phyloP scores from a whole-genome alignment of 192 early-diverging fungal genomes.

The Coemansia sp. region DNA sequence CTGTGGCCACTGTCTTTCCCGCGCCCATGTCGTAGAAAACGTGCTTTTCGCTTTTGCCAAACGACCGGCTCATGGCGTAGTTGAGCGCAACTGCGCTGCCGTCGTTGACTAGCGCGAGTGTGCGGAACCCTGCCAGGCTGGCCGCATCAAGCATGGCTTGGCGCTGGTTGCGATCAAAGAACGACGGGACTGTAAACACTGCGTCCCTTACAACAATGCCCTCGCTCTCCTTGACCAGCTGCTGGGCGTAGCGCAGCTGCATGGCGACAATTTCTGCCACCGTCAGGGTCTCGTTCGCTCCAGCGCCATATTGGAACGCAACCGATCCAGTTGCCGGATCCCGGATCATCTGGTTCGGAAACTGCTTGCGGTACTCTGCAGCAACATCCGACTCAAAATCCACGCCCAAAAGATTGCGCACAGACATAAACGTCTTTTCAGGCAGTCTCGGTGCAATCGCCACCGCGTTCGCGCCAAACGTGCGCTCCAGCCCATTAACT shows the following conservation, averaged over 20 bases:
- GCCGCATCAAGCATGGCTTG: conserved; percentile 91
- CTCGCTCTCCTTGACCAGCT: conserved; percentile 75
- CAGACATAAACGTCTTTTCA: conserved; percentile 69
- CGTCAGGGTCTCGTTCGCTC: conserved; percentile 50
- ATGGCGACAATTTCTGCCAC: conserved; percentile 92
- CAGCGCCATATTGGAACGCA: conserved; percentile 63
- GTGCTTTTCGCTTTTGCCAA: conserved; percentile 67
- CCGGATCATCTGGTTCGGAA: conserved; percentile 71
- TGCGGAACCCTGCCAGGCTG: conserved; percentile 77
- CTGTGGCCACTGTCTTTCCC: conserved; percentile 83
- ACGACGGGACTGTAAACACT: conserved; percentile 93
- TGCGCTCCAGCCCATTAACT: conserved; percentile 74
- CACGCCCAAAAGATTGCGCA: conserved; percentile 83
- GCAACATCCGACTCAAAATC: conserved; percentile 64
- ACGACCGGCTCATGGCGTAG: conserved; percentile 74
- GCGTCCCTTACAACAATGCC: conserved; percentile 74
- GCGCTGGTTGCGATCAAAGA: conserved; percentile 86
- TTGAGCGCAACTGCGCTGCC: conserved; percentile 94
- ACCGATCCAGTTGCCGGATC: conserved; percentile 64
- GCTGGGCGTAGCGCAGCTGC: conserved; percentile 84
- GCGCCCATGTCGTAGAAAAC: conserved; percentile 99
- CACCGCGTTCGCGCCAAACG: conserved; percentile 84
- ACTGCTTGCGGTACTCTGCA: conserved; percentile 70
- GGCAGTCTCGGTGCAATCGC: conserved; percentile 52
- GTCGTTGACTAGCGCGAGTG: conserved; percentile 84